Conservation (phyloP, 176 grass and related monocot genomes). For the Aegilops bicornis region DNA sequence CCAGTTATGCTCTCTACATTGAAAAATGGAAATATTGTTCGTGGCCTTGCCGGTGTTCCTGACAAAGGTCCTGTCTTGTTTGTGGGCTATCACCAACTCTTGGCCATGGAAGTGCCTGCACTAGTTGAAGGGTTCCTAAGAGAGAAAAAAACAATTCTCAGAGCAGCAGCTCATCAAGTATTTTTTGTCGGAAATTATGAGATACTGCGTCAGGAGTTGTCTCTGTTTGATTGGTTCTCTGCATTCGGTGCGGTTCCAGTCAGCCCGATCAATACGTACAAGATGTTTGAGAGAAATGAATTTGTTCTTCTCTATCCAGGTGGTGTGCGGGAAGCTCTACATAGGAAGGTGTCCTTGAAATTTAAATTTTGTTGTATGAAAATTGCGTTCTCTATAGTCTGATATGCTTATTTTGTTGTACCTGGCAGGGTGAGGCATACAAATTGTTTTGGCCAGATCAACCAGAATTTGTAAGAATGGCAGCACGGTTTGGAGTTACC, state of each 20-base stretch:
- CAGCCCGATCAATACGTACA: constrained; percentile 52
- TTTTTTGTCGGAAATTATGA: constrained; percentile 36
- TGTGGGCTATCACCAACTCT: constrained; percentile 61
- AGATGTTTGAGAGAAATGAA: constrained; percentile 46
- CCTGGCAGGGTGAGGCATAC: constrained; percentile 68
- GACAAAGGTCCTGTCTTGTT: constrained; percentile 66
- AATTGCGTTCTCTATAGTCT: not conserved
- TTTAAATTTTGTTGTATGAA: not conserved
- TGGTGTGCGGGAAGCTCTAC: constrained; percentile 63
- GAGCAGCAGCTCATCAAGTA: constrained; percentile 39
- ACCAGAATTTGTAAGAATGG: constrained; percentile 97
- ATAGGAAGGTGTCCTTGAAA: constrained; percentile 51
- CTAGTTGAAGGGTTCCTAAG: constrained; percentile 52
- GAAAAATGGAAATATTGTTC: constrained; percentile 51
- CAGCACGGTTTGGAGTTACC: constrained; percentile 73
- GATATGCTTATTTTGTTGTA: constrained; percentile 20
- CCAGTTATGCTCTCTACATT: constrained; percentile 59
- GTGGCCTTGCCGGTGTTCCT: constrained; percentile 58
- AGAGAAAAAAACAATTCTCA: constrained; percentile 47
- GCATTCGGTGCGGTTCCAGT: constrained; percentile 47
- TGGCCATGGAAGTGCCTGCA: constrained; percentile 50
- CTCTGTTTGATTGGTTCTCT: constrained; percentile 23
- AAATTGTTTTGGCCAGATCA: constrained; percentile 87
- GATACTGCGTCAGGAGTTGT: constrained; percentile 40
- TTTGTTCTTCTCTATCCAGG: constrained; percentile 78